Conservation (phyloP, 176 grass and related monocot species). For the Oryza australiensis region DNA sequence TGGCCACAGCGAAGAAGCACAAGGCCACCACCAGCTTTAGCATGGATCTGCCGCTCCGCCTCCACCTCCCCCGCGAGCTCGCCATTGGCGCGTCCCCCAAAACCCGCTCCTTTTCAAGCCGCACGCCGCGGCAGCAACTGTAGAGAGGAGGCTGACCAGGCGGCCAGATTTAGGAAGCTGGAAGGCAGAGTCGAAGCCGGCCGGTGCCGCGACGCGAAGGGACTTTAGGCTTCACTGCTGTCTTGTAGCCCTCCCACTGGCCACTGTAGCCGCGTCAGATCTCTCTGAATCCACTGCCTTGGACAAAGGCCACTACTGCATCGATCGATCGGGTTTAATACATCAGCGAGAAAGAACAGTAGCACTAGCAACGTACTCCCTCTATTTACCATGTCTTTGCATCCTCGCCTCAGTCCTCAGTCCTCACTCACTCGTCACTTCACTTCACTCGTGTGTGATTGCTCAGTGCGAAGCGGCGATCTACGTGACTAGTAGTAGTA, state of each 20-base stretch:
- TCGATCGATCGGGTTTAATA: not conserved
- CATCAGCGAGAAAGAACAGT: not conserved
- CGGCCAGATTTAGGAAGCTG: constrained; percentile 32
- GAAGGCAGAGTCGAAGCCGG: not conserved
- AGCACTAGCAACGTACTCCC: too few relatives aligned
- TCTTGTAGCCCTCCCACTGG: constrained; percentile 7
- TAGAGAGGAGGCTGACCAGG: constrained; percentile 20
- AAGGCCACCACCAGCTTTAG: constrained; percentile 18
- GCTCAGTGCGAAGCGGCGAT: not conserved
- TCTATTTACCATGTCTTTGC: not conserved
- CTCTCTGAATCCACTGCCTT: constrained; percentile 12
- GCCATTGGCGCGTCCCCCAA: constrained; percentile 40
- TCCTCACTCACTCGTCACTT: constrained; percentile 37
- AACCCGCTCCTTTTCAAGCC: constrained; percentile 1
- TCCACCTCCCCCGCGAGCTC: constrained; percentile 11
- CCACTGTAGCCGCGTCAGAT: constrained; percentile 44
- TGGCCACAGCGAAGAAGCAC: constrained; percentile 35
- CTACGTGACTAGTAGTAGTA: not conserved
- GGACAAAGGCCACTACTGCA: constrained; percentile 22
- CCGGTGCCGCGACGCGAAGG: not conserved
- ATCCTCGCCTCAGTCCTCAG: not conserved
- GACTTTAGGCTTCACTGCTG: not conserved
- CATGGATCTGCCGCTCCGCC: constrained; percentile 33
- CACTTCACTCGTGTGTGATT: constrained; percentile 33
- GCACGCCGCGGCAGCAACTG: constrained; percentile 4